Evolutionary conservation across 164 flowering plant genomes (phyloP).

Genomic region (Taxillus chinensis): DNA sequence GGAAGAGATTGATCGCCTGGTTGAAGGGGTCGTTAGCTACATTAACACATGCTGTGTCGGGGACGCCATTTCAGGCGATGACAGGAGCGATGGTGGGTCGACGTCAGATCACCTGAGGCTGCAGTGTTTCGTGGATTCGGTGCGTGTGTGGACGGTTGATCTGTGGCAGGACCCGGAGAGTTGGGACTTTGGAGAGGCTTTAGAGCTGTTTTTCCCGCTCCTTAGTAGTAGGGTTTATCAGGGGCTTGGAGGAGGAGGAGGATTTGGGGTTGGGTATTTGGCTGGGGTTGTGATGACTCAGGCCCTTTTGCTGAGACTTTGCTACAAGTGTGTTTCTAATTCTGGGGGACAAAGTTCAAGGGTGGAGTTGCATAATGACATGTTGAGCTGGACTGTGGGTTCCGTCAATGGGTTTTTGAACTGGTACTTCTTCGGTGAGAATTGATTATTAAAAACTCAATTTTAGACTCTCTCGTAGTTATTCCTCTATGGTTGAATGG

Average conservation of each 20-base stretch:
- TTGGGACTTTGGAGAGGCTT: background rate
- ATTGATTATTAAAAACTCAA: background rate
- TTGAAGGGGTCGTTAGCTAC: slow-evolving; percentile 27
- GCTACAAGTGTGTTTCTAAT: background rate
- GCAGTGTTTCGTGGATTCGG: slow-evolving; percentile 5
- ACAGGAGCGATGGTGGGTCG: slow-evolving; percentile 3
- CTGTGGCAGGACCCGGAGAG: background rate
- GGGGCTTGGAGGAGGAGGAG: background rate
- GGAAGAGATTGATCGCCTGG: slow-evolving; percentile 16
- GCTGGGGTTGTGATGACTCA: background rate
- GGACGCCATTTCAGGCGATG: background rate
- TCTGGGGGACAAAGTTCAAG: background rate
- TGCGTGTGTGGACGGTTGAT: slow-evolving; percentile 13
- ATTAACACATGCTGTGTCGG: slow-evolving; percentile 16
- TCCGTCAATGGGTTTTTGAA: background rate
- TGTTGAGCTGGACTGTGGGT: background rate
- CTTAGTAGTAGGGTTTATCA: background rate
- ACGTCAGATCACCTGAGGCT: slow-evolving; percentile 1
- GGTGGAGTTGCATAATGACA: background rate
- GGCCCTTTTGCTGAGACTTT: background rate
- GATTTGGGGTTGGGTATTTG: background rate
- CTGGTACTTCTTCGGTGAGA: background rate
- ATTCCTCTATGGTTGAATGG: no score
- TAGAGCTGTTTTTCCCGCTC: slow-evolving; percentile 11
- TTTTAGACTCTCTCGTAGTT: no score